Evolutionary conservation across 2,329 filamentous ascomycete species (phyloP), one percentile per base, ranked within the genome.

Genomic region (Exophiala sp.): DNA sequence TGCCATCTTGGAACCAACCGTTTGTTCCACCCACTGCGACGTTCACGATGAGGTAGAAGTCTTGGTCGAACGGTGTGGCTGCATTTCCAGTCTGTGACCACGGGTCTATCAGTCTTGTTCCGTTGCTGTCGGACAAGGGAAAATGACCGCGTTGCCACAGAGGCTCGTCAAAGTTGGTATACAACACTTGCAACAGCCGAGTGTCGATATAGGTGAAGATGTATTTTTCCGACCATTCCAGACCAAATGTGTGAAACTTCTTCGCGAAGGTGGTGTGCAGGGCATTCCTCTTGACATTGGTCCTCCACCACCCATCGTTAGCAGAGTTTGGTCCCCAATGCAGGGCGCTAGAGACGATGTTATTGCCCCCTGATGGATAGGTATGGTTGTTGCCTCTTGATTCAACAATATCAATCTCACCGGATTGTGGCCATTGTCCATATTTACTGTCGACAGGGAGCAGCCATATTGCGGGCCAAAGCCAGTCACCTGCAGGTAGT

Each of bases 391-490:
- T 94, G 53, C 88, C 88, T 50, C 88, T 85, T 21, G 81, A 82
- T 68, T 93, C 86, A 62, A 82, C 72, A 48, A 94, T 86, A 65
- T 94, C 88, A 45, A 94, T 93, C 68, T 93, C 87, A 35, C 88
- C 88, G 7, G 85, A 89, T 7, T 73, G 70, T 1, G 88, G 88
- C 88, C 88, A 94, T 1, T 75, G 62, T 1, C 88, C 88, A 64
- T 94, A 94, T 1, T 73, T 81, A 48, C 81, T 74, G 34, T 83
- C 73, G 41, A 80, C 80, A 1, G 88, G 88, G 73, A 94, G 74
- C 85, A 94, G 86, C 85, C 86, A 90, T 62, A 94, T 91, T 18
- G 86, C 86, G 1, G 88, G 88, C 88, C 88, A 93, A 7, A 94
- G 76, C 88, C 88, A 94, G 70, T 93, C 87, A 46, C 88, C 88